These are phyloP conservation scores for Tephrocybe rancida DNA, from an alignment of 768 basidiomycete species.

Conservation along the genomic window DNA sequence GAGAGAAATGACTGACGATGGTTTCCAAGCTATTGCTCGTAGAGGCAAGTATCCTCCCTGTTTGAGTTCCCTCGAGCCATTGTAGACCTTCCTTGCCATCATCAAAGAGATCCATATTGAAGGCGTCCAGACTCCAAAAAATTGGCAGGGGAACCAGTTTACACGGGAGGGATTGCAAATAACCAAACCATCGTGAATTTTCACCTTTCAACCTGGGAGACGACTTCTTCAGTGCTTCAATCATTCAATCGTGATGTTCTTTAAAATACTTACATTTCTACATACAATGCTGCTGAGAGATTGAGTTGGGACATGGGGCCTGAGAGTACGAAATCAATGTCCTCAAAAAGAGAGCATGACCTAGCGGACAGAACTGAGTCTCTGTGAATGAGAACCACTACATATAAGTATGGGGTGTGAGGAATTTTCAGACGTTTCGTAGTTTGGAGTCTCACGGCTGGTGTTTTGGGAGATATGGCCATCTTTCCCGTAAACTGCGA, in stretches of 20 bases:
- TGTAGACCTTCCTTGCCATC: conserved; percentile 33
- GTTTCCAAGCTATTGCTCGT: conserved; percentile 4
- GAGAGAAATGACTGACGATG: conserved; percentile 11
- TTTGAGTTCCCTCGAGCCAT: conserved; percentile 50
- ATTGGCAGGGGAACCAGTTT: conserved; percentile 56
- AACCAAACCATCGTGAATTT: conserved; percentile 62
- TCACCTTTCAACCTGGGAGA: conserved; percentile 45
- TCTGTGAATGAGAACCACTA: conserved; percentile 72
- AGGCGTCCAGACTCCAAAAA: conserved; percentile 49
- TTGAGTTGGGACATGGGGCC: conserved; percentile 63
- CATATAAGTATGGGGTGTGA: too few relatives aligned
- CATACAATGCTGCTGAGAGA: conserved; percentile 64
- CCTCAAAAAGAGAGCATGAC: conserved; percentile 49
- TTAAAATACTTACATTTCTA: conserved; percentile 56
- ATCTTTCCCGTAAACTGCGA: conserved; percentile 39
- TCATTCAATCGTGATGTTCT: conserved; percentile 6
- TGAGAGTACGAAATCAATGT: conserved; percentile 47
- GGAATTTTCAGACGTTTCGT: too few relatives aligned
- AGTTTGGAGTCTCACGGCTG: conserved; percentile 34
- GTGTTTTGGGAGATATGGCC: conserved; percentile 31
- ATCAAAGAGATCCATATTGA: conserved; percentile 21
- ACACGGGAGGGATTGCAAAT: conserved; percentile 65
- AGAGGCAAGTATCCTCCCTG: conserved; percentile 14
- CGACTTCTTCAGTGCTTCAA: conserved; percentile 3
- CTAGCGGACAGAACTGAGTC: conserved; percentile 60